These are phyloP conservation scores for Blastomyces percursus DNA, from an alignment of 2,329 filamentous ascomycete species.

Conservation along the genomic window DNA sequence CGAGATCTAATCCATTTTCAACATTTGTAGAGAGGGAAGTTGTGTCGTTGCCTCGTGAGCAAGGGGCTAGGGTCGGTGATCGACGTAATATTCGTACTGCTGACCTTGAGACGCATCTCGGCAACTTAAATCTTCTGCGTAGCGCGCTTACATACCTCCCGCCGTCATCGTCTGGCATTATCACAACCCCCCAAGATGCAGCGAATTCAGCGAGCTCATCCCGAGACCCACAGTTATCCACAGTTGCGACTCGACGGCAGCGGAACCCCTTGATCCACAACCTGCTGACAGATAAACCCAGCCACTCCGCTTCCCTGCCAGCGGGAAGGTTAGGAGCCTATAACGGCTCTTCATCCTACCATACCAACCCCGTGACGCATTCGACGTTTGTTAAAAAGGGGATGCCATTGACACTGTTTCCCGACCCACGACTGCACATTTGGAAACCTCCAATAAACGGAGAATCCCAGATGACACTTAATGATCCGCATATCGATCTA, in stretches of 20 bases:
- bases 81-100: slow-evolving; percentile 9
- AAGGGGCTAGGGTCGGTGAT: slow-evolving; percentile 9
- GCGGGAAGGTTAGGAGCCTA: slow-evolving; percentile 48
- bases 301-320: slow-evolving; percentile 83
- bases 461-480: slow-evolving; percentile 54
- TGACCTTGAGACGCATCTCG: slow-evolving; percentile 42
- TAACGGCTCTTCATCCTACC: slow-evolving; percentile 24
- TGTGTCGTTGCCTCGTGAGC: slow-evolving; percentile 17
- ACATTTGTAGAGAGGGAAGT: slow-evolving; percentile 29
- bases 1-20: slow-evolving; percentile 35
- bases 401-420: slow-evolving; percentile 76
- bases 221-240: slow-evolving; percentile 28
- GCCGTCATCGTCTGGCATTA: slow-evolving; percentile 71
- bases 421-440: slow-evolving; percentile 51
- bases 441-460: slow-evolving; percentile 59
- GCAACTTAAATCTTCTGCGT: slow-evolving; percentile 64
- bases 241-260: slow-evolving; percentile 48
- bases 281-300: slow-evolving; percentile 85
- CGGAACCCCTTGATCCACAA: slow-evolving; percentile 91
- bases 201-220: slow-evolving; percentile 45
- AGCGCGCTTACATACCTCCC: slow-evolving; percentile 65
- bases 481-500: slow-evolving; percentile 72
- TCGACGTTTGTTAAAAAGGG: slow-evolving; percentile 85
- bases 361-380: slow-evolving; percentile 35
- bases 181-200: slow-evolving; percentile 77